Conservation (phyloP, 164 flowering plant species). For the Saururus chinensis region DNA sequence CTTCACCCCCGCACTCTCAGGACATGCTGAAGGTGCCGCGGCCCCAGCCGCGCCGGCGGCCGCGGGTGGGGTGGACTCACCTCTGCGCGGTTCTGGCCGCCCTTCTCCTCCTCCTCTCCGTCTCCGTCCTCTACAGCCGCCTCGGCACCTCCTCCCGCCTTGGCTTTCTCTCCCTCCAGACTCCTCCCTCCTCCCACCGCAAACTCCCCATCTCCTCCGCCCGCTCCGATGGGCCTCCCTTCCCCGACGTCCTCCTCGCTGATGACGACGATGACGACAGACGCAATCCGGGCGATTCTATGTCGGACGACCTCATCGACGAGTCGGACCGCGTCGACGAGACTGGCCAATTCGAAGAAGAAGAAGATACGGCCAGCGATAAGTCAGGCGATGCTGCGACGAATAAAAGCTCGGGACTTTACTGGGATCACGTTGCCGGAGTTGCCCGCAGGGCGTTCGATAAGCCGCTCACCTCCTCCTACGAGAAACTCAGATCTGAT, state of each 20-base stretch:
- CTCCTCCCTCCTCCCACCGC: slow-evolving; percentile 19
- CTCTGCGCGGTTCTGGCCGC: slow-evolving; percentile 65
- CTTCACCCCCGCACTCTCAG: too few relatives aligned
- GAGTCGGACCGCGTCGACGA: slow-evolving; percentile 50
- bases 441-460: slow-evolving; percentile 44
- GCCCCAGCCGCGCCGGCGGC: slow-evolving; percentile 15
- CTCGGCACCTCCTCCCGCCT: too few relatives aligned
- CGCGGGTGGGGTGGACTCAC: slow-evolving; percentile 46
- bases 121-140: slow-evolving; percentile 76
- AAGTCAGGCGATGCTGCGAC: slow-evolving; percentile 26
- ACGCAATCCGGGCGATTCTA: too few relatives aligned
- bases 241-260: neutral
- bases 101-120: slow-evolving; percentile 77
- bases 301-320: too few relatives aligned
- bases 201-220: too few relatives aligned
- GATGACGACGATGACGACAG: too few relatives aligned
- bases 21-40: neutral
- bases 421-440: slow-evolving; percentile 56
- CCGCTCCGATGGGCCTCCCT: too few relatives aligned
- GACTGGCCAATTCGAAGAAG: slow-evolving; percentile 43
- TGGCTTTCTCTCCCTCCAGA: slow-evolving; percentile 2
- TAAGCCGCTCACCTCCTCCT: too few relatives aligned
- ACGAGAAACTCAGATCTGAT: slow-evolving; percentile 1
- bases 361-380: slow-evolving; percentile 22
- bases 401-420: slow-evolving; percentile 8